phyloP scores from a whole-genome alignment of 129 eudicot species.

The Artemisia annua region DNA sequence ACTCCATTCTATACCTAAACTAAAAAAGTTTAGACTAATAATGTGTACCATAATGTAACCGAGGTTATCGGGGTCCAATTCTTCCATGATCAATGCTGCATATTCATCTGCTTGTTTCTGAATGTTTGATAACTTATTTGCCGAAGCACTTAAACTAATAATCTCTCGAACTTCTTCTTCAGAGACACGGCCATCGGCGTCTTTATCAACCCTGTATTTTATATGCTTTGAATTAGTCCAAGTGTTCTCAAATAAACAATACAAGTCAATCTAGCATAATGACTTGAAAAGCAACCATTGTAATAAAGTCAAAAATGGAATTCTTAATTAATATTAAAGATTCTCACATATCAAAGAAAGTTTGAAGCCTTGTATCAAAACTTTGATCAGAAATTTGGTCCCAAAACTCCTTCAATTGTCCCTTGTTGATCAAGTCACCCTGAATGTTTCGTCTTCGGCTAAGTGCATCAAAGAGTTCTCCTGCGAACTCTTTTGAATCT shows the following conservation, averaged over 20 bases:
- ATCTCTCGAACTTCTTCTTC: constrained; percentile 80
- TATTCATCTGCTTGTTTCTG: constrained; percentile 56
- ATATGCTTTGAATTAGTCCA: constrained; percentile 33
- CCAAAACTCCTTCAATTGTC: constrained; percentile 80
- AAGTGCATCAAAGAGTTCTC: constrained; percentile 75
- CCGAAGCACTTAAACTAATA: constrained; percentile 59
- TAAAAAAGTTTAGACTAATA: neutral
- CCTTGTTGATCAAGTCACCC: constrained; percentile 50
- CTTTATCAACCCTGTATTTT: constrained; percentile 67
- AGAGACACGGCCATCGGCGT: constrained; percentile 67
- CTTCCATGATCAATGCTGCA: constrained; percentile 73
- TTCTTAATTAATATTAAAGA: no score
- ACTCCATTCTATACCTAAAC: neutral
- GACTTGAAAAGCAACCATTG: neutral
- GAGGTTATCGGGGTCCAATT: constrained; percentile 43
- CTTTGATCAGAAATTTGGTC: constrained; percentile 76
- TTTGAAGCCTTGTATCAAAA: constrained; percentile 85
- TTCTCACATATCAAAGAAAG: constrained; percentile 91
- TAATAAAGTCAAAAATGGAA: no score
- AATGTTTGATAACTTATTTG: constrained; percentile 55
- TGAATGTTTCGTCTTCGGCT: constrained; percentile 69
- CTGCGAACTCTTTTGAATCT: constrained; percentile 77
- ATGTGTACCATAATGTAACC: neutral
- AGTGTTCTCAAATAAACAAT: neutral
- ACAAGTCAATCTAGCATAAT: neutral